Evolutionary conservation across 306 rosid genomes (phyloP).

Genomic region (Sicyos edulis): DNA sequence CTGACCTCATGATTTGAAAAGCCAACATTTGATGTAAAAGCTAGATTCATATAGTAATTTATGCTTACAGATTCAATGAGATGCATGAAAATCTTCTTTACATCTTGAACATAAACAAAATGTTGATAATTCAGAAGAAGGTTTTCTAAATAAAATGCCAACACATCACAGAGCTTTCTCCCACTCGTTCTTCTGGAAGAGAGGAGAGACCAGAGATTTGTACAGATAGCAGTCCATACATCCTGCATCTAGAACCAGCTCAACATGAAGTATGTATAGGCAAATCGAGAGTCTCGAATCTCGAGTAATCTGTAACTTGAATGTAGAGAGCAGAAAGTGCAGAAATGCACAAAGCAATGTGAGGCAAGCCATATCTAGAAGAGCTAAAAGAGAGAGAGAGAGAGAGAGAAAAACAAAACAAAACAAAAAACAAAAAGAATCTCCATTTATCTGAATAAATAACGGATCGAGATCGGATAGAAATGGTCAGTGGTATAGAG

Average conservation of each 20-base stretch:
- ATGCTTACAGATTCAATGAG: neutral
- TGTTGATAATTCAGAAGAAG: neutral
- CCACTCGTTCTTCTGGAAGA: neutral
- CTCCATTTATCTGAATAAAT: constrained; percentile 2
- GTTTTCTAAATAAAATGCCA: neutral
- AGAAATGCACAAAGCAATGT: neutral
- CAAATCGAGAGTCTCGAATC: neutral
- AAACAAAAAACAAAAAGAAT: no score
- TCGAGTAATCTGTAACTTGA: neutral
- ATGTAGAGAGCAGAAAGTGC: neutral
- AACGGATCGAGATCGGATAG: constrained; percentile 17
- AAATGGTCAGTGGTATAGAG: constrained; percentile 32
- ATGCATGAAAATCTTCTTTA: constrained; percentile 3
- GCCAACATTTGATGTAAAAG: neutral
- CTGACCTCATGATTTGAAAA: neutral
- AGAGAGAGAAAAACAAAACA: no score
- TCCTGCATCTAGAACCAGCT: neutral
- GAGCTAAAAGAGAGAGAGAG: neutral
- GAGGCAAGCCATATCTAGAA: neutral
- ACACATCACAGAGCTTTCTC: constrained; percentile 11
- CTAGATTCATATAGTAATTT: neutral
- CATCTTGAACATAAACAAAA: neutral
- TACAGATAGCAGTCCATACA: constrained; percentile 17
- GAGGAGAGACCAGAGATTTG: constrained; percentile 5
- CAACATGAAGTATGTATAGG: neutral